A percentile compares a stretch with the other conserved stretches of the same genome.
Evolutionary conservation across 2,329 filamentous ascomycete genomes (phyloP).

Genomic region (Eutypa lata): DNA sequence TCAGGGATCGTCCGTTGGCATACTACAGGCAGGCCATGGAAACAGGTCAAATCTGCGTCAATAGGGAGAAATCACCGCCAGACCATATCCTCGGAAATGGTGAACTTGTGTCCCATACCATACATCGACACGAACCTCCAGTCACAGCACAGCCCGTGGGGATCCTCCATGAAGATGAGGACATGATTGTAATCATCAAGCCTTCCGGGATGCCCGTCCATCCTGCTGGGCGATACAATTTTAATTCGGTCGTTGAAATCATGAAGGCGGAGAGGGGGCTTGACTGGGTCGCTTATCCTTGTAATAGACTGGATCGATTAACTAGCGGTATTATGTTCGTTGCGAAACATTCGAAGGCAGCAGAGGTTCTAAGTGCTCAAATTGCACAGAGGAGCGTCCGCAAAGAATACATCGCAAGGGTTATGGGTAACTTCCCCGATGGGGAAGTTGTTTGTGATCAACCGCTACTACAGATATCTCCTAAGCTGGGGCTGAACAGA

Average conservation of each 20-base stretch:
- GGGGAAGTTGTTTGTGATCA: slow-evolving; percentile 90
- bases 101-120: slow-evolving; percentile 85
- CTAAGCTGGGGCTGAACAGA: slow-evolving; percentile 89
- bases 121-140: slow-evolving; percentile 93
- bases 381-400: slow-evolving; percentile 78
- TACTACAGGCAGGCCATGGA: slow-evolving; percentile 89
- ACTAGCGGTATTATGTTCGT: slow-evolving; percentile 99
- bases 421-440: slow-evolving; percentile 87
- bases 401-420: slow-evolving; percentile 93
- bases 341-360: slow-evolving; percentile 78
- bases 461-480: slow-evolving; percentile 89
- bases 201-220: slow-evolving; percentile 93
- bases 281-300: slow-evolving; percentile 61
- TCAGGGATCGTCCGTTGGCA: slow-evolving; percentile 78
- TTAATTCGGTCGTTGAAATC: slow-evolving; percentile 92
- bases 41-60: slow-evolving; percentile 73
- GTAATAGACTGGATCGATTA: slow-evolving; percentile 88
- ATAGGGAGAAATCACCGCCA: slow-evolving; percentile 67
- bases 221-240: slow-evolving; percentile 91
- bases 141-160: slow-evolving; percentile 77
- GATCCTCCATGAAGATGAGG: slow-evolving; percentile 86
- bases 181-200: slow-evolving; percentile 96
- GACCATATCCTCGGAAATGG: slow-evolving; percentile 80
- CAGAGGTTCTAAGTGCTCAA: slow-evolving; percentile 72
- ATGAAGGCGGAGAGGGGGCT: slow-evolving; percentile 71